These are phyloP conservation scores for Fusarium floridanum DNA, from an alignment of 2,329 filamentous ascomycete species.

Conservation along the genomic window DNA sequence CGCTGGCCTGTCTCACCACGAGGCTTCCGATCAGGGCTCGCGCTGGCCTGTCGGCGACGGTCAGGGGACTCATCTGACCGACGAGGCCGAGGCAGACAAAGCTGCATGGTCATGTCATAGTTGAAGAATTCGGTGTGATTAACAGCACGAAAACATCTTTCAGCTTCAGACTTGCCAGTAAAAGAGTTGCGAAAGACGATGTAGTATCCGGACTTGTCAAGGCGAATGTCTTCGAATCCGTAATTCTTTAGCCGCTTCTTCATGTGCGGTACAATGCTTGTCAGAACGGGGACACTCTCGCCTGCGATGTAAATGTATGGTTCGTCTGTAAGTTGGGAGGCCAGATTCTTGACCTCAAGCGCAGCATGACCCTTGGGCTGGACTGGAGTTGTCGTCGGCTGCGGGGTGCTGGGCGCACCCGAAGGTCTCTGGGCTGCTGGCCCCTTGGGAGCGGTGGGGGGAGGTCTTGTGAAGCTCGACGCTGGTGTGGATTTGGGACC, in stretches of 20 bases:
- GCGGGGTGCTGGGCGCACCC: constrained; percentile 43
- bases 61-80: constrained; percentile 43
- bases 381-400: constrained; percentile 50
- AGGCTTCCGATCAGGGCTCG: constrained; percentile 50
- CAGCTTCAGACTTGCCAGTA: constrained; percentile 82
- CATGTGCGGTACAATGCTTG: constrained; percentile 88
- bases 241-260: constrained; percentile 90
- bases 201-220: constrained; percentile 90
- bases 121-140: constrained; percentile 90
- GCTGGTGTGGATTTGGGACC: constrained; percentile 52
- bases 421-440: constrained; percentile 71
- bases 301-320: constrained; percentile 94
- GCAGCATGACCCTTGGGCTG: constrained; percentile 57
- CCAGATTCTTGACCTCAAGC: constrained; percentile 75
- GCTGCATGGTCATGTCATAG: constrained; percentile 91
- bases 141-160: constrained; percentile 82
- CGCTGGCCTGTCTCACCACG: constrained; percentile 50
- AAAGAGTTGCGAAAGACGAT: constrained; percentile 87
- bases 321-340: constrained; percentile 77
- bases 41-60: constrained; percentile 50
- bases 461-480: constrained; percentile 62
- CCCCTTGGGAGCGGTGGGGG: constrained; percentile 88
- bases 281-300: constrained; percentile 86
- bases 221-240: constrained; percentile 82
- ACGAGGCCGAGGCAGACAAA: constrained; percentile 59